A percentile compares a stretch with the other conserved stretches of the same genome.
phyloP scores from a whole-genome alignment of 2,329 filamentous ascomycete species.

The Ampelomyces quisqualis region DNA sequence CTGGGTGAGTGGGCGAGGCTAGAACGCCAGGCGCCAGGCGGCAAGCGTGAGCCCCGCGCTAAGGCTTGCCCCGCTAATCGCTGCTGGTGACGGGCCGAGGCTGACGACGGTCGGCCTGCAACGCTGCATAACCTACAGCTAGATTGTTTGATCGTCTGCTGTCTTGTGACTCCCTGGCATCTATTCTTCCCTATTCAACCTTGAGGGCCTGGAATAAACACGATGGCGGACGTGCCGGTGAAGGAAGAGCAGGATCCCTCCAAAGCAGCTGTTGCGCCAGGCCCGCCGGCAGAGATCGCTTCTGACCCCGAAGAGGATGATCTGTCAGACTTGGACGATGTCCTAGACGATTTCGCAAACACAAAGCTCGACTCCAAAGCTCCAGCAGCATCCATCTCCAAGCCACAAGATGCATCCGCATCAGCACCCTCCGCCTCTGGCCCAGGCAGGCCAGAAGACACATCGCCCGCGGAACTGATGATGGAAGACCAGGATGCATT shows the following conservation, averaged over 20 bases:
- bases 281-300: slow-evolving; percentile 47
- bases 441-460: slow-evolving; percentile 40
- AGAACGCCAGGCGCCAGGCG: slow-evolving; percentile 13
- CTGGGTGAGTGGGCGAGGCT: slow-evolving; percentile 9
- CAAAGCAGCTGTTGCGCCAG: slow-evolving; percentile 12
- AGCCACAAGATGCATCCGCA: slow-evolving; percentile 40
- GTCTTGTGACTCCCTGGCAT: background rate
- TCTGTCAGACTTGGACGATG: slow-evolving; percentile 88
- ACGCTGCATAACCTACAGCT: slow-evolving; percentile 8
- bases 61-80: slow-evolving; percentile 19
- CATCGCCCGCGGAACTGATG: slow-evolving; percentile 32
- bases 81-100: slow-evolving; percentile 27
- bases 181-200: background rate
- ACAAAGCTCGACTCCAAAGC: slow-evolving; percentile 58
- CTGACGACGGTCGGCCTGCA: slow-evolving; percentile 15
- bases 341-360: slow-evolving; percentile 86
- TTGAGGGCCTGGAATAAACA: background rate
- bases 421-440: slow-evolving; percentile 34
- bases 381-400: slow-evolving; percentile 28
- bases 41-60: slow-evolving; percentile 18
- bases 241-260: slow-evolving; percentile 15
- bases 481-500: slow-evolving; percentile 65
- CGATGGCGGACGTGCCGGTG: slow-evolving; percentile 28
- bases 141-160: slow-evolving; percentile 1
- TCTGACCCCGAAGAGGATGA: slow-evolving; percentile 93